Conservation (phyloP, 768 basidiomycete genomes). For the Mycena filopes region DNA sequence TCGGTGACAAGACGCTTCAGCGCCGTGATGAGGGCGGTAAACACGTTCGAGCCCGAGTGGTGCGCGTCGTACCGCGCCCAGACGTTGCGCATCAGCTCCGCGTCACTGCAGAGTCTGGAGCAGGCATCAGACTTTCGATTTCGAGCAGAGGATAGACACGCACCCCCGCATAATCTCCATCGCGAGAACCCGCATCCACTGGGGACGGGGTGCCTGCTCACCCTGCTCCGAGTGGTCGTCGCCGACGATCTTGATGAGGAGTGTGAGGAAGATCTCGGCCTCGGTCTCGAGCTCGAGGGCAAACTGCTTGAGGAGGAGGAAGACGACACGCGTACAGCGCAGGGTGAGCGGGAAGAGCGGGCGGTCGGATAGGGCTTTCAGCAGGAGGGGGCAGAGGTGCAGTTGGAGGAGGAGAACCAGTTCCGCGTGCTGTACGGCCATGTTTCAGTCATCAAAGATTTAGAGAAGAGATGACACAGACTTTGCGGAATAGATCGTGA, state of each 20-base stretch:
- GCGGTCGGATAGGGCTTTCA: slow-evolving; percentile 85
- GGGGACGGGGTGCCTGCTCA: slow-evolving; percentile 58
- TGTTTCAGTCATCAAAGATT: slow-evolving; percentile 1
- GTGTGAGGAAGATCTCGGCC: slow-evolving; percentile 85
- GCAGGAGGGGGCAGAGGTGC: slow-evolving; percentile 89
- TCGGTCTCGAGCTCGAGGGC: slow-evolving; percentile 83
- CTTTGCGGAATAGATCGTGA: slow-evolving; percentile 85
- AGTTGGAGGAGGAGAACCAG: slow-evolving; percentile 88
- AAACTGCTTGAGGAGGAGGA: slow-evolving; percentile 93
- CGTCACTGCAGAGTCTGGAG: slow-evolving; percentile 78
- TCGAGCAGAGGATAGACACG: slow-evolving; percentile 29
- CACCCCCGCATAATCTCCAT: slow-evolving; percentile 94
- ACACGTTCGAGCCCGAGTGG: slow-evolving; percentile 72
- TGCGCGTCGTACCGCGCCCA: slow-evolving; percentile 82
- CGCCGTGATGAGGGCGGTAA: slow-evolving; percentile 81
- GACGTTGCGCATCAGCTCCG: slow-evolving; percentile 80
- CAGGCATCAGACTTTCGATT: background rate
- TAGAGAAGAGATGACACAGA: slow-evolving; percentile 40
- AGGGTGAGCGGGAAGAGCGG: slow-evolving; percentile 89
- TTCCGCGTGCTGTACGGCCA: slow-evolving; percentile 72
- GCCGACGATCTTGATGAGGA: slow-evolving; percentile 72
- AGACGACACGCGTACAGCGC: slow-evolving; percentile 93
- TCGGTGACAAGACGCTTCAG: slow-evolving; percentile 90
- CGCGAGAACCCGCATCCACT: slow-evolving; percentile 91
- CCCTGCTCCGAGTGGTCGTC: slow-evolving; percentile 56